Evolutionary conservation across 257 asterid species (phyloP).

Genomic region (Fraxinus americana): DNA sequence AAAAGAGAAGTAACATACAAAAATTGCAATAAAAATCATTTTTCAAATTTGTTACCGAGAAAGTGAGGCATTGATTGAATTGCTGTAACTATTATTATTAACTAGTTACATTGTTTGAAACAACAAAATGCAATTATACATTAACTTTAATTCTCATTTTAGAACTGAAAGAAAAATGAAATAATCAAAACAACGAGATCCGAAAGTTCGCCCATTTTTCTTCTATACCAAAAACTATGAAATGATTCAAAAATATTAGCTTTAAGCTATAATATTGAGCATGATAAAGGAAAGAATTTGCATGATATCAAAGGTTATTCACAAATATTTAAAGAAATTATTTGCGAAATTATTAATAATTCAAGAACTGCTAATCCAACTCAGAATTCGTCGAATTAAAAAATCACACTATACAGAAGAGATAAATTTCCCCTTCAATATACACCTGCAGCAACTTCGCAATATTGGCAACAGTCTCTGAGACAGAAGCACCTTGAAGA

Average conservation of each 20-base stretch:
- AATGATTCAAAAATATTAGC: background rate
- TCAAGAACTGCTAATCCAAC: background rate
- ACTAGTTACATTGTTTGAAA: background rate
- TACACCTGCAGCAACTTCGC: constrained; percentile 72
- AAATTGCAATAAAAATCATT: background rate
- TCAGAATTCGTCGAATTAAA: background rate
- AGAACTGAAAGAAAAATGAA: background rate
- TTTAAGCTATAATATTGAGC: background rate
- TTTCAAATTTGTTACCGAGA: background rate
- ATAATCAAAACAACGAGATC: background rate
- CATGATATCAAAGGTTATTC: too few species aligned
- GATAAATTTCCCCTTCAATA: background rate
- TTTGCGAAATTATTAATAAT: background rate
- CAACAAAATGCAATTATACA: background rate
- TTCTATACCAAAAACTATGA: background rate
- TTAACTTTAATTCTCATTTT: background rate
- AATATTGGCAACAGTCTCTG: constrained; percentile 57
- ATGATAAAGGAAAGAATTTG: background rate
- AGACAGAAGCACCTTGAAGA: constrained; percentile 46
- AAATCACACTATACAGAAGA: background rate
- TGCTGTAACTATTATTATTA: background rate
- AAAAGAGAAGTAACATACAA: background rate
- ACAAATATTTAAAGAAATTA: too few species aligned
- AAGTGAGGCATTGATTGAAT: background rate
- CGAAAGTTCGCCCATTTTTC: background rate